Evolutionary conservation across 306 rosid genomes (phyloP), one percentile per base, ranked within the genome.

Genomic region (Cyclanthera cordifolia): DNA sequence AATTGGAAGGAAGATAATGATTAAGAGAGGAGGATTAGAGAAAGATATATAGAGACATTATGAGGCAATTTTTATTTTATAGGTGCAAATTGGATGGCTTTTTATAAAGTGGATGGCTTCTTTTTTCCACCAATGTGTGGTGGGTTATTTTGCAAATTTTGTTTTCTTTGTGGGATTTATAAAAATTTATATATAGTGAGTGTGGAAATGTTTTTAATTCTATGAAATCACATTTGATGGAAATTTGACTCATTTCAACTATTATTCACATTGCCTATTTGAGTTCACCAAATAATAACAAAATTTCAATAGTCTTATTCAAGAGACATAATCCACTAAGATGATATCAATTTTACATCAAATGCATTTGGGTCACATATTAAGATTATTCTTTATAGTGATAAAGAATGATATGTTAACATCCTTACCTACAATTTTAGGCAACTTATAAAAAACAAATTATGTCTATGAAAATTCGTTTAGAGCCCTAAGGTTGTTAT

Each of bases 81-180:
- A 12, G 19, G 46, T 58, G 23, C 65, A 59, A 34, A 59, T 34
- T 59, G 67, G 34, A 17, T 8, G 23, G 17, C 23, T 24, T 65
- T 45, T 43, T 43, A 63, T 63, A 4, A 63, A n/a, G n/a, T 41
- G 17, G 32, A 41, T 46, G 59, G 6, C 24, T 23, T 53, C 32
- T 53, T 32, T 23, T 53, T 23, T 23, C 32, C 59, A 53, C 59
- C 59, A 53, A 10, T 61, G 52, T 61, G 52, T 63, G 68, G 68
- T 63, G 13, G 52, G 19, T 41, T 41, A 41, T 20, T 41, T 20
- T 49, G 30, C 50, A 49, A 37, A 20, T 21, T 63, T 39, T 17
- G 47, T 17, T 32, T 7, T 37, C 49, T 2, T 34, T 8, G 48
- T 30, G 48, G 43, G 67, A 5, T 58, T 58, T 7, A 37, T 37